These are phyloP conservation scores for Pseudocercospora cruenta DNA, from an alignment of 2,329 filamentous ascomycete species.

Conservation along the genomic window DNA sequence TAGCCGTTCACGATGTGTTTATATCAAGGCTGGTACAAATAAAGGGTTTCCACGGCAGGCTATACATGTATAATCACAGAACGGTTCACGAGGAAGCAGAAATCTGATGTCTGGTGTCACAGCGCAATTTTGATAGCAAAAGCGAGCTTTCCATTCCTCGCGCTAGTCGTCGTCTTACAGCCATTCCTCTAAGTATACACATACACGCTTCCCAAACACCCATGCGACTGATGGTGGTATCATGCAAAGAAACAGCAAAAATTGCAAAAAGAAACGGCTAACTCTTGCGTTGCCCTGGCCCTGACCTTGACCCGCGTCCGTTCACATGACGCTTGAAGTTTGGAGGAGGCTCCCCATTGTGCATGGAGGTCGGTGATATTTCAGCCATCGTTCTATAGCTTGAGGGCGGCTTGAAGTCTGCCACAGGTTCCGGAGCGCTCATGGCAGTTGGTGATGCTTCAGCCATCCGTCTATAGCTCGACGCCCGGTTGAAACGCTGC, in stretches of 20 bases:
- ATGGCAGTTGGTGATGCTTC: not conserved
- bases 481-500: not conserved
- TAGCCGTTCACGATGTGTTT: too few species aligned
- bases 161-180: not conserved
- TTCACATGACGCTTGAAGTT: not conserved
- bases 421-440: not conserved
- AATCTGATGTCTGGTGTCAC: not conserved
- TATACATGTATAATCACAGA: not conserved
- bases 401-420: not conserved
- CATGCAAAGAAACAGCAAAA: constrained; percentile 1
- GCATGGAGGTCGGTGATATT: not conserved
- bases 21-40: too few species aligned
- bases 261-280: not conserved
- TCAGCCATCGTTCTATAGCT: not conserved
- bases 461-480: not conserved
- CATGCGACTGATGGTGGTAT: not conserved
- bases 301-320: not conserved
- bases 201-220: constrained; percentile 1
- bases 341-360: not conserved
- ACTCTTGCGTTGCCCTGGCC: not conserved
- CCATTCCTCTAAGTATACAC: not conserved
- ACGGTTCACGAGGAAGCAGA: not conserved
- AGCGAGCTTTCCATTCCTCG: not conserved
- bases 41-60: too few species aligned
- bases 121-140: not conserved